Base-by-base conservation (phyloP, 2,329 filamentous ascomycete genomes). In the Phialemonium atrogriseum region DNA sequence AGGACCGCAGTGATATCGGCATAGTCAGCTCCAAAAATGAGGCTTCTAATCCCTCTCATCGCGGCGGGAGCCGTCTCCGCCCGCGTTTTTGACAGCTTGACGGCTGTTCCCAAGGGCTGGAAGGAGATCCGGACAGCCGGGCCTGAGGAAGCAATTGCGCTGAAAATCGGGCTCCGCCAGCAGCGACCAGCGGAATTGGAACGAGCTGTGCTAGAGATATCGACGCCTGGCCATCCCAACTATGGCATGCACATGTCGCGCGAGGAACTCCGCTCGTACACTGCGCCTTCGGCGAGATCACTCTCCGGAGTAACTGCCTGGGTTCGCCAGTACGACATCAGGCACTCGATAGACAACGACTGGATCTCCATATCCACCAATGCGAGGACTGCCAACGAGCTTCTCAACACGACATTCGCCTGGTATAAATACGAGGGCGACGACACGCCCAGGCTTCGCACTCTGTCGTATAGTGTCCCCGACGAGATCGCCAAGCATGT, bases 241-340 rank as follows among this genome's bases (percentile, higher is more conserved):
- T 83, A 83, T 48, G 77, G 78, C 21, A 59, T 67, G 43, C 73
- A 81, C 44, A 55, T 83, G 54, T 73, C 67, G 35, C 67, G 68
- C n/a, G 64, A 76, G 20, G 65, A 80, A 43, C 51, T 81, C 21
- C 66, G 67, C 18, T 55, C 59, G 1, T 60, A 72, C 33, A 56
- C 77, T 23, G 67, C 67, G 12, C 73, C 76, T 0, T 54, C 60
- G 4, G 48, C 56, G 1, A 58, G 64, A 14, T 64, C 67, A 4
- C 64, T 64, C 10, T 47, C 59, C 17, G 58, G 59, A 3, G 64
- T 82, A 12, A 40, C 70, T 4, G 47, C 52, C 6, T 83, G 78
- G 77, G 59, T 83, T 10, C 44, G 55, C 18, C 46, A 58, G 15
- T 62, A 70, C 33, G 67, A 64, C 21, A 56, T 82, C 28, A 14